Evolutionary conservation across 345 rosid species (phyloP), one percentile per base, ranked within the genome.

Genomic region (Euphorbia tirucalli): DNA sequence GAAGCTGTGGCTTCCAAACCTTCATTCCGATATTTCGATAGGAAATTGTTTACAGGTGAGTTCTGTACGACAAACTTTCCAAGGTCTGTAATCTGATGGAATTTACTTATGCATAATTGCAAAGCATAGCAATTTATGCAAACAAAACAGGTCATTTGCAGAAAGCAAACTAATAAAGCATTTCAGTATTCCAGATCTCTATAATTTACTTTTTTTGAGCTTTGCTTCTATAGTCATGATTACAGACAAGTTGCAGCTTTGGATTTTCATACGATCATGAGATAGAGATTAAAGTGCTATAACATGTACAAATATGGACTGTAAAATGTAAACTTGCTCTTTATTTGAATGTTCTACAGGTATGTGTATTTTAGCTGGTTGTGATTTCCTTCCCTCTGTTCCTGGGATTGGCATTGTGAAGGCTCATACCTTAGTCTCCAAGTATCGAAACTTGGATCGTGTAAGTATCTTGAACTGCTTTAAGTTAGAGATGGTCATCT

Each of bases 311-410:
- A 61, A 41, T 75, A 37, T 61, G 54, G 54, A 60, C 52, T 57
- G 24, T 44, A 43, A 61, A 35, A 8, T 57, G 30, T 44, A 43
- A 65, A 35, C 7, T 61, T 52, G 70, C 32, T 75, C 69, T 19
- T 69, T 61, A 32, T 52, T 39, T 82, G 49, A 71, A 19, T 54
- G 48, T 61, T 61, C 37, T 65, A 43, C 87, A 93, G 97, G 96
- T 19, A 91, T 93, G 96, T 93, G 96, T 71, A 94, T 91, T 64
- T 71, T 93, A 77, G 93, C 96, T n/a, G 93, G 96, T 48, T 93
- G 98, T 71, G 98, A 93, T 84, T 93, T 91, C 80, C 94, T 93
- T 75, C 88, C 96, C 50, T 91, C 94, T 24, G 84, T 93, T 79
- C 96, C 92, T 73, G 93, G 98, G 75, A 85, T 91, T 76, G 96